Conservation (phyloP, 2,329 filamentous ascomycete species). For the Phialophora chinensis region DNA sequence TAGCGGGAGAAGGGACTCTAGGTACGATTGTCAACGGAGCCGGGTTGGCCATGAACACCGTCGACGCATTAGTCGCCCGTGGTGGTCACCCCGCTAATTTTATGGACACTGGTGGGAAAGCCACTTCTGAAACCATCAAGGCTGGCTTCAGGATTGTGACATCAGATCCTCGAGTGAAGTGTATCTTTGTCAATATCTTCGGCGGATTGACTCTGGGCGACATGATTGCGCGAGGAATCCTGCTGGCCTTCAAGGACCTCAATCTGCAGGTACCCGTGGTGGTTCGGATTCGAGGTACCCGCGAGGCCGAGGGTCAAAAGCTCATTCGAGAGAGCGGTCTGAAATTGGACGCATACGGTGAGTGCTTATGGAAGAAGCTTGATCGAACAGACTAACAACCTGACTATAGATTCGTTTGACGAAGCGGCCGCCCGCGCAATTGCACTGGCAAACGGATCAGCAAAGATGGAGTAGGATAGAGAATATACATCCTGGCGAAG, state of each 20-base stretch:
- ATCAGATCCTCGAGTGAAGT: constrained; percentile 72
- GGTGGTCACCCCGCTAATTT: constrained; percentile 80
- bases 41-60: constrained; percentile 88
- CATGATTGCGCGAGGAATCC: constrained; percentile 79
- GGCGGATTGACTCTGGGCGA: constrained; percentile 74
- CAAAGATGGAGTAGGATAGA: constrained; percentile 28
- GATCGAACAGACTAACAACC: constrained; percentile 7
- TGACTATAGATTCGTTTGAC: constrained; percentile 50
- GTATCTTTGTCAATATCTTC: constrained; percentile 75
- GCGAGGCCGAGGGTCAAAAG: constrained; percentile 71
- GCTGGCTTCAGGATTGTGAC: constrained; percentile 76
- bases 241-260: constrained; percentile 74
- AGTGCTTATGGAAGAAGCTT: constrained; percentile 54
- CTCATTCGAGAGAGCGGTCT: constrained; percentile 73
- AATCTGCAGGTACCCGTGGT: constrained; percentile 72
- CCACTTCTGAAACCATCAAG: constrained; percentile 80
- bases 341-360: constrained; percentile 72
- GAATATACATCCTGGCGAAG: background rate
- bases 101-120: constrained; percentile 87
- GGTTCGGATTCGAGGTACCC: constrained; percentile 77
- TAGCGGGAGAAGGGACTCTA: constrained; percentile 64
- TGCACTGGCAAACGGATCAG: constrained; percentile 55
- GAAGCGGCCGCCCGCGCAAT: constrained; percentile 72
- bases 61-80: constrained; percentile 74
- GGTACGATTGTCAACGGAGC: constrained; percentile 85